Base-by-base conservation (phyloP, 2,329 filamentous ascomycete genomes). In the Penicillium frequentans region DNA sequence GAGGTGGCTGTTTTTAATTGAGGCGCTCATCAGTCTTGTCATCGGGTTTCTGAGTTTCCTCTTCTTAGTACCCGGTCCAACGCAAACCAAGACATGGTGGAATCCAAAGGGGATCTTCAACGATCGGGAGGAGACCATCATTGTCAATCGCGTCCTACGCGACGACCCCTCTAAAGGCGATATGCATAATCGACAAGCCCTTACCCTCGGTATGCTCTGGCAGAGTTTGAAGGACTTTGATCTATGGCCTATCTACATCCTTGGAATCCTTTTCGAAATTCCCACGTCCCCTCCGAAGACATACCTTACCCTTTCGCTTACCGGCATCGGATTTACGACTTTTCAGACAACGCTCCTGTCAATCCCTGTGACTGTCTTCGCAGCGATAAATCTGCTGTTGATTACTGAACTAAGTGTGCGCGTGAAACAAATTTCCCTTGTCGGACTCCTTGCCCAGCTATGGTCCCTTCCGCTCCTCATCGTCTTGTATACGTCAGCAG, bases 51-150 rank as follows among this genome's bases (percentile, higher is more conserved):
- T 75, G 19, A 73, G 76, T 2, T 80, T 71, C 53, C 68, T 79
- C 19, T 74, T 79, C 21, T 72, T 82, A 59, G 72, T 77, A 0
- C 68, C 72, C 1, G 61, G 65, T 2, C 71, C 71, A 2, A 70
- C 66, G 0, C 75, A 79, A 56, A 86, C 84, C 0, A 77, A 76
- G 43, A 81, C 77, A 46, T 84, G 82, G 81, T 84, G 60, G 64
- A 79, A 84, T 11, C 83, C 83, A 11, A 81, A 82, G 52, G 86
- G 85, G 1, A 88, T 84, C 82, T 88, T 88, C 68, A 82, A 66
- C 3, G 82, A 86, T 45, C 79, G 79, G 2, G 86, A 87, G 57
- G 84, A 88, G 64, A 76, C 77, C 51, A 88, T 88, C 62, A 80
- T 87, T 58, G 83, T 88, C 26, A 88, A 87, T 62, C 76, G 85